Base-by-base conservation (phyloP, 176 grass and related monocot genomes). In the Leersia perrieri region DNA sequence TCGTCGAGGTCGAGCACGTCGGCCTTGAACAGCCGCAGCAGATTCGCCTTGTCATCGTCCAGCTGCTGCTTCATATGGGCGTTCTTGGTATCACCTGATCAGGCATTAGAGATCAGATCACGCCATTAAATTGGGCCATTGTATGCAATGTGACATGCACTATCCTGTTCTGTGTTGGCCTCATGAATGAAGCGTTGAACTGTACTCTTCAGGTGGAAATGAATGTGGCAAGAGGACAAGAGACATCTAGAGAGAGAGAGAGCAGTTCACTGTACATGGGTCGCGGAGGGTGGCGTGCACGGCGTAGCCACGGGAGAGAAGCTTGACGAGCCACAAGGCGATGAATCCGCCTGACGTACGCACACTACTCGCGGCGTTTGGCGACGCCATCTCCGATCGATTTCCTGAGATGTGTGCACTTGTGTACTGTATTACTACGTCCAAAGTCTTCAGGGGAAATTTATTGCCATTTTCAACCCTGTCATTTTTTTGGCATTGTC, bases 331-430 rank as follows among this genome's bases (percentile, higher is more conserved):
- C 88, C 85, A 91, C 5, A 88, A 91, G 29, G 83, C 89, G 31
- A 89, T 72, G 75, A 80, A 94, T 28, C 92, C 87, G 29, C 87
- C 83, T 94, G 66, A 94, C 87, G 72, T 87, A 87, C 33, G n/a
- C n/a, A n/a, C n/a, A n/a, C n/a, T n/a, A 89, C 81, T 22, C 35
- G 60, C 80, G 18, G 62, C 51, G 2, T 27, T 15, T 15, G 32
- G 18, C 14, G 33, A 62, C 77, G 4, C 36, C 39, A 13, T 61
- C 22, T 22, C 38, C 58, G 28, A 35, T 66, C 33, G 20, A 53
- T 49, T 49, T 49, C 51, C 57, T 9, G 20, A 25, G 12, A 51
- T 67, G 22, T 18, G 33, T 11, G 33, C 5, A 33, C 16, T 18
- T 49, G 51, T 49, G 51, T 55, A 55, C 20, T n/a, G n/a, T n/a